Base-by-base conservation (phyloP, 176 grass and related monocot genomes). In the Oryza meridionalis region DNA sequence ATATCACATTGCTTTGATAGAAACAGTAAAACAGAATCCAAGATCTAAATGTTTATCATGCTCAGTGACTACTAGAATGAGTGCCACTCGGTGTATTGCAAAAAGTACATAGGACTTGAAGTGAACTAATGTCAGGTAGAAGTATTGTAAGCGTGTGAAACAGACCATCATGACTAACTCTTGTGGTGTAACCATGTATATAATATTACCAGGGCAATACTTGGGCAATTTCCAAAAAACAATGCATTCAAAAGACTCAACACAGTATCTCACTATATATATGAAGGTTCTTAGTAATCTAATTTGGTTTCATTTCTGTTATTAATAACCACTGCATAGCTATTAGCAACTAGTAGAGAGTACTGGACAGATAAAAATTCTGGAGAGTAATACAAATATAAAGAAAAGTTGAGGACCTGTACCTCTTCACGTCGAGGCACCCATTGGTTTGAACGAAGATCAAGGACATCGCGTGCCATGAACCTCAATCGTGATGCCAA, bases 401-500 rank as follows among this genome's bases (percentile, higher is more conserved):
- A 89, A 24, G n/a, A 70, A 6, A 9, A 75, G 19, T 11, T 72
- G 29, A 70, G 77, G 21, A 86, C 29, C 77, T 9, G 68, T 84
- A 93, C 91, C 87, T 93, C 91, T 81, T 90, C 91, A 43, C 91
- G 91, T 27, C 88, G 76, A 61, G 90, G 90, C 62, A 92, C 79
- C 90, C 86, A 92, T 43, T 92, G 86, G 46, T 92, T 88, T 72
- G 80, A 81, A 74, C 87, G 91, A 37, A 93, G 76, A 62, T 93
- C 91, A 85, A 93, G 65, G 59, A 90, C 55, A 85, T 81, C 43
- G 7, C 84, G 81, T 51, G 82, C 91, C 91, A 93, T 82, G 77
- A 93, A 93, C 77, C 87, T 84, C 69, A 93, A 53, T 24, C 91
- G 80, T 35, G 84, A 4, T 13, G 76, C 87, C 69, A 90, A 70